phyloP scores from a whole-genome alignment of 345 rosid species.

The Populus davidiana region DNA sequence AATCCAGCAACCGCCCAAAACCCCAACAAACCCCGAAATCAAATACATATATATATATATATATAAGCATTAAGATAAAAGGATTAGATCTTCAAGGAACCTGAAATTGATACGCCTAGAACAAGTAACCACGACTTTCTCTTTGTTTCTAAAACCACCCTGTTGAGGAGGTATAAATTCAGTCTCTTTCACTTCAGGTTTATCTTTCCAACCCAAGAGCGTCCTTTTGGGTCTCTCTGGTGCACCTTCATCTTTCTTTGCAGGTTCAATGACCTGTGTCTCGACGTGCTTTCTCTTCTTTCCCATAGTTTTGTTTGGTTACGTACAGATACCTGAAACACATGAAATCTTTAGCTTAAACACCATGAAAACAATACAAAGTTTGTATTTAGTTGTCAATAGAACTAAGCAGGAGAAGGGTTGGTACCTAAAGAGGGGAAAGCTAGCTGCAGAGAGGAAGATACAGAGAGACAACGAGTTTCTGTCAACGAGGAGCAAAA shows the following conservation, averaged over 20 bases:
- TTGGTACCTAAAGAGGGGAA: not conserved
- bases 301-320: conserved; percentile 38
- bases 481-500: not conserved
- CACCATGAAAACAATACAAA: not conserved
- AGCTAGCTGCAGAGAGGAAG: not conserved
- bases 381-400: not conserved
- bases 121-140: conserved; percentile 89
- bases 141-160: conserved; percentile 72
- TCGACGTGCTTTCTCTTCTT: conserved; percentile 82
- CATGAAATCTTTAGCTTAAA: not conserved
- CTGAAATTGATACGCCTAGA: conserved; percentile 94
- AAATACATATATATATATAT: not conserved
- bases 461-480: too few relatives aligned
- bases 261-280: conserved; percentile 34
- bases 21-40: not conserved
- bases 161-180: conserved; percentile 8
- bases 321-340: not conserved
- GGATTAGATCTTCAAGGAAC: conserved; percentile 23
- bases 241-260: conserved; percentile 49
- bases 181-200: conserved; percentile 31
- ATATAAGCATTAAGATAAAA: not conserved
- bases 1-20: not conserved
- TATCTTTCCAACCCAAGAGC: conserved; percentile 82
- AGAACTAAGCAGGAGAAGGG: not conserved
- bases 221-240: conserved; percentile 71